phyloP scores from a whole-genome alignment of 495 filamentous ascomycete genomes.

The Penicillium nucicola region DNA sequence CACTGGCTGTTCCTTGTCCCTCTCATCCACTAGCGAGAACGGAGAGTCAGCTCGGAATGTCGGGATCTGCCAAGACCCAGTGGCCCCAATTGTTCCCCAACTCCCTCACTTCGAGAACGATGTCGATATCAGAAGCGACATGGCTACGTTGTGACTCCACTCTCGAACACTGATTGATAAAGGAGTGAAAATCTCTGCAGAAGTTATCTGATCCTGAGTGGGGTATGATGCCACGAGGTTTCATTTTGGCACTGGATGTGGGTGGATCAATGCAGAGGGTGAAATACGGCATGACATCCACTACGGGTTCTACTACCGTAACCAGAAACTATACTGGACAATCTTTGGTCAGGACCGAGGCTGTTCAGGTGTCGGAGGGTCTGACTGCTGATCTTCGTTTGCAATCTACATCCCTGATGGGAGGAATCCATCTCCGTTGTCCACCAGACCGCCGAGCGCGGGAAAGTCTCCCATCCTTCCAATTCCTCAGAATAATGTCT shows the following conservation, averaged over 20 bases:
- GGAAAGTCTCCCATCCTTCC: neutral
- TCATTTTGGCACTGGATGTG: neutral
- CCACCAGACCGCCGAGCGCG: neutral
- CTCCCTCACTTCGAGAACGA: neutral
- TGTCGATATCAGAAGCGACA: neutral
- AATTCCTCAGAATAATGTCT: neutral
- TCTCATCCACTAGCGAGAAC: neutral
- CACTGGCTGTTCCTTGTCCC: neutral
- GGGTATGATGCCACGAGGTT: neutral
- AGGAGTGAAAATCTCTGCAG: neutral
- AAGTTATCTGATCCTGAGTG: slow-evolving; percentile 10
- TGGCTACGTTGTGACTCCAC: neutral
- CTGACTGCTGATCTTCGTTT: too few species aligned
- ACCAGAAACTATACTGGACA: neutral
- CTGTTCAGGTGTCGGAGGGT: too few species aligned
- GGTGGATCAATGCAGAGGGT: neutral
- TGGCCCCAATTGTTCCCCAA: neutral
- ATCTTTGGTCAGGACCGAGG: neutral
- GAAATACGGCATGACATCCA: neutral
- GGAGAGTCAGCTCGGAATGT: neutral
- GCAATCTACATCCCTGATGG: neutral
- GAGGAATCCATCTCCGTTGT: neutral
- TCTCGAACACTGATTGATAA: slow-evolving; percentile 3
- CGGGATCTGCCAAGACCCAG: neutral
- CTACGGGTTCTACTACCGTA: neutral